Evolutionary conservation across 805 yeast species (phyloP).

Genomic region (Jamesozyma jinghongensis): DNA sequence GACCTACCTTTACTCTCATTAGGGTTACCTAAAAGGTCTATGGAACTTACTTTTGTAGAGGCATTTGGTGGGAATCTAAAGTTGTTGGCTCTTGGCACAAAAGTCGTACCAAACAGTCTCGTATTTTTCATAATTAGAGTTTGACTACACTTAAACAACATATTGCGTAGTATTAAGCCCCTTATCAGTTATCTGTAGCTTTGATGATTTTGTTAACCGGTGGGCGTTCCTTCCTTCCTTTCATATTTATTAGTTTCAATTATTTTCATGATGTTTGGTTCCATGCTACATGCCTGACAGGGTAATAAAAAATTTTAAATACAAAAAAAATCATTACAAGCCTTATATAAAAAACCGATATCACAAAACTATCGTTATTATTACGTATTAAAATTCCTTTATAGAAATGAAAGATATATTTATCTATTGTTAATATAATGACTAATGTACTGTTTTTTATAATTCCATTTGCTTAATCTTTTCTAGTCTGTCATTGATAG

Average conservation of each 20-base stretch:
- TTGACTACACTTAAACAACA: neutral
- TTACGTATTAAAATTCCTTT: neutral
- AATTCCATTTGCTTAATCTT: conserved; percentile 34
- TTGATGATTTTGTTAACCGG: no score
- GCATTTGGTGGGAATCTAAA: conserved; percentile 3
- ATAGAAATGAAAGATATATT: neutral
- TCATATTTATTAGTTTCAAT: no score
- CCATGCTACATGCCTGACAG: no score
- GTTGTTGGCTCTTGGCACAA: neutral
- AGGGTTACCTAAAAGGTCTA: neutral
- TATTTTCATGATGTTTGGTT: no score
- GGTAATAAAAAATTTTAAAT: no score
- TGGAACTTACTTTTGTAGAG: neutral
- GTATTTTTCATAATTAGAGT: neutral
- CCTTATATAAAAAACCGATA: no score
- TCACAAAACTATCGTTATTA: neutral
- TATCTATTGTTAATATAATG: neutral
- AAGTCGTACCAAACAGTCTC: neutral
- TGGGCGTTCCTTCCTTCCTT: no score
- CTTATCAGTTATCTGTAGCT: no score
- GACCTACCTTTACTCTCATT: neutral
- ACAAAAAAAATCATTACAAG: no score
- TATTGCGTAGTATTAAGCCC: neutral
- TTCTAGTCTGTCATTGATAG: conserved; percentile 38
- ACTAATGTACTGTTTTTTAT: conserved; percentile 1